Conservation (phyloP, 805 yeast species). For the Candida ovalis region DNA sequence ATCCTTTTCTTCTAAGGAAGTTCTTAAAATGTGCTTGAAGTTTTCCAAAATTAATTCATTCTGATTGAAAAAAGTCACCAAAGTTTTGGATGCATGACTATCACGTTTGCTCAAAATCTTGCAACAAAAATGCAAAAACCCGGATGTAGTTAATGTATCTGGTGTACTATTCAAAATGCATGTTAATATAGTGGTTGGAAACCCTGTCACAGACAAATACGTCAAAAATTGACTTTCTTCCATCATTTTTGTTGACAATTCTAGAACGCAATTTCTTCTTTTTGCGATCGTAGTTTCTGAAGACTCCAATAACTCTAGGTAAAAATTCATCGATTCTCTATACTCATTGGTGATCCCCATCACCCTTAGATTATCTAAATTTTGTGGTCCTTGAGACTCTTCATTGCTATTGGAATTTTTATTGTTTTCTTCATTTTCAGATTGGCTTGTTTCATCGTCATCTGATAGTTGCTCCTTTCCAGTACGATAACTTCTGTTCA, state of each 20-base stretch:
- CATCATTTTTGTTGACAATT: constrained; percentile 22
- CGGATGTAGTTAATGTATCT: constrained; percentile 7
- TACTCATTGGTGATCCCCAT: constrained; percentile 29
- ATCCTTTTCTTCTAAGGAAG: not conserved
- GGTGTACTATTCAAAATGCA: not conserved
- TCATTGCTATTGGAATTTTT: constrained; percentile 13
- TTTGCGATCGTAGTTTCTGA: constrained; percentile 12
- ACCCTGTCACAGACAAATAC: constrained; percentile 12
- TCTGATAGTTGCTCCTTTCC: constrained; percentile 13
- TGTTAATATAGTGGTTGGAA: constrained; percentile 7
- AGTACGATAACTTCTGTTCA: constrained; percentile 24
- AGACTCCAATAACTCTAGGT: constrained; percentile 8
- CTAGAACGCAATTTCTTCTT: constrained; percentile 22
- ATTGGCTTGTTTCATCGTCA: constrained; percentile 4
- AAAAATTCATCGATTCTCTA: constrained; percentile 14
- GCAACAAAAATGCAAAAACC: constrained; percentile 5
- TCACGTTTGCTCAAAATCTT: constrained; percentile 1
- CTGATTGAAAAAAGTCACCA: not conserved
- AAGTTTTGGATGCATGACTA: constrained; percentile 1
- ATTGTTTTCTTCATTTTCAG: constrained; percentile 12
- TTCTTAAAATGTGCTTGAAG: not conserved
- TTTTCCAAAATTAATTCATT: not conserved
- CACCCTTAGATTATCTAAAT: constrained; percentile 27
- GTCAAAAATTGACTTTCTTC: constrained; percentile 18
- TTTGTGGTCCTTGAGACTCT: constrained; percentile 15